Conservation (phyloP, 1,284 basidiomycete genomes). For the Chiua sp. region DNA sequence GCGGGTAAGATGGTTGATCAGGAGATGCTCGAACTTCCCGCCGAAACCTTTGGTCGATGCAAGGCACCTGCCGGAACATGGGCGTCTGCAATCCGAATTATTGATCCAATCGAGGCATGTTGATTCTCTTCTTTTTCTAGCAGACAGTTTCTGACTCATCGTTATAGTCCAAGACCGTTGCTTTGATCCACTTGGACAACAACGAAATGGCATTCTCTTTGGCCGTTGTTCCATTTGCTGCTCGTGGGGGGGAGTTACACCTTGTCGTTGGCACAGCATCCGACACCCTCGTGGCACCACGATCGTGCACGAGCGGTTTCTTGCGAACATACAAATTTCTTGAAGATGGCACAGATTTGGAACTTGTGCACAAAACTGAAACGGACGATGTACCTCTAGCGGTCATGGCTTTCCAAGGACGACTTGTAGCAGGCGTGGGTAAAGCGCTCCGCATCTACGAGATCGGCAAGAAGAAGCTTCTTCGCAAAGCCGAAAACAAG, state of each 20-base stretch:
- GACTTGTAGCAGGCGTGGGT: conserved; percentile 90
- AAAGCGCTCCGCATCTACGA: conserved; percentile 94
- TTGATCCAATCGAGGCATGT: conserved; percentile 84
- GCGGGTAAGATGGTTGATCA: conserved; percentile 73
- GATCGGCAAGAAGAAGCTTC: conserved; percentile 96
- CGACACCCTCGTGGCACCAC: conserved; percentile 83
- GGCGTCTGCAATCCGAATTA: conserved; percentile 92
- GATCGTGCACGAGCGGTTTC: conserved; percentile 88
- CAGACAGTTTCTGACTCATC: conserved; percentile 10
- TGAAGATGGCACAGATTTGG: conserved; percentile 81
- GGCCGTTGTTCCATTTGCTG: conserved; percentile 87
- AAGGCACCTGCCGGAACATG: conserved; percentile 91
- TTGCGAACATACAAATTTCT: conserved; percentile 87
- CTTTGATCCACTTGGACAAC: conserved; percentile 81
- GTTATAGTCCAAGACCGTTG: conserved; percentile 70
- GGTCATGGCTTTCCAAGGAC: conserved; percentile 91
- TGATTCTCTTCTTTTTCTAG: neutral
- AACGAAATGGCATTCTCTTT: conserved; percentile 97
- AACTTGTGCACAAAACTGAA: conserved; percentile 96
- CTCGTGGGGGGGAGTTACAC: conserved; percentile 75
- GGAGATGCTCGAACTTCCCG: conserved; percentile 77
- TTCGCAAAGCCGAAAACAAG: conserved; percentile 98
- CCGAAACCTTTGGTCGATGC: conserved; percentile 84
- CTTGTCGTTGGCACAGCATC: conserved; percentile 95
- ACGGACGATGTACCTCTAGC: conserved; percentile 93